A percentile compares a stretch with the other conserved stretches of the same genome.
These are phyloP conservation scores for Cercospora sesami DNA, from an alignment of 2,329 filamentous ascomycete genomes.

Conservation along the genomic window DNA sequence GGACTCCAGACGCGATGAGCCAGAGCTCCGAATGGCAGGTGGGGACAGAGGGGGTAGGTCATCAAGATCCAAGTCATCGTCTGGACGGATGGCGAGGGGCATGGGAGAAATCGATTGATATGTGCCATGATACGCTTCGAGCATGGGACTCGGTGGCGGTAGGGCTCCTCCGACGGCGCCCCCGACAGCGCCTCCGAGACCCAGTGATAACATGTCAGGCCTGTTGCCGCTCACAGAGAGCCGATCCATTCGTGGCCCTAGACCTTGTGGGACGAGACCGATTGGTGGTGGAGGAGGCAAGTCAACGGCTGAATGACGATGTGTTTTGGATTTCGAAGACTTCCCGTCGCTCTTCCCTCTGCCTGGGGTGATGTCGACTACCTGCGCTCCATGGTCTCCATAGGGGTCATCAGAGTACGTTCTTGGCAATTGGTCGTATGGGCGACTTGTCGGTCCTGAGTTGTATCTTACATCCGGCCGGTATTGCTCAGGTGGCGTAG, in stretches of 20 bases:
- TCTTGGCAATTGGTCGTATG: slow-evolving; percentile 26
- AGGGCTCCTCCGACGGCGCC: slow-evolving; percentile 37
- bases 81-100: slow-evolving; percentile 73
- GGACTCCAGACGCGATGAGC: slow-evolving; percentile 19
- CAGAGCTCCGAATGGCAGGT: slow-evolving; percentile 31
- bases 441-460: slow-evolving; percentile 21
- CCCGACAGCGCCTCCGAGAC: slow-evolving; percentile 25
- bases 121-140: slow-evolving; percentile 90
- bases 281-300: slow-evolving; percentile 13
- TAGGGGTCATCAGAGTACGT: slow-evolving; percentile 30
- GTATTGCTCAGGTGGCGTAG: slow-evolving; percentile 25
- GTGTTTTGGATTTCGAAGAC: slow-evolving; percentile 23
- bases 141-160: slow-evolving; percentile 76
- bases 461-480: slow-evolving; percentile 21
- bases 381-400: slow-evolving; percentile 29
- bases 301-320: slow-evolving; percentile 24
- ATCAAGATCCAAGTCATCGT: slow-evolving; percentile 56
- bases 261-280: slow-evolving; percentile 35
- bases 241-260: slow-evolving; percentile 47
- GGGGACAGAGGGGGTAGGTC: slow-evolving; percentile 46
- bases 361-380: slow-evolving; percentile 48
- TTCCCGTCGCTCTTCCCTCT: slow-evolving; percentile 25
- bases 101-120: slow-evolving; percentile 94
- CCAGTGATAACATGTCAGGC: slow-evolving; percentile 40
- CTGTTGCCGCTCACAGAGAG: slow-evolving; percentile 51